phyloP scores from a whole-genome alignment of 495 filamentous ascomycete genomes.

The Tuber umbilicatum region DNA sequence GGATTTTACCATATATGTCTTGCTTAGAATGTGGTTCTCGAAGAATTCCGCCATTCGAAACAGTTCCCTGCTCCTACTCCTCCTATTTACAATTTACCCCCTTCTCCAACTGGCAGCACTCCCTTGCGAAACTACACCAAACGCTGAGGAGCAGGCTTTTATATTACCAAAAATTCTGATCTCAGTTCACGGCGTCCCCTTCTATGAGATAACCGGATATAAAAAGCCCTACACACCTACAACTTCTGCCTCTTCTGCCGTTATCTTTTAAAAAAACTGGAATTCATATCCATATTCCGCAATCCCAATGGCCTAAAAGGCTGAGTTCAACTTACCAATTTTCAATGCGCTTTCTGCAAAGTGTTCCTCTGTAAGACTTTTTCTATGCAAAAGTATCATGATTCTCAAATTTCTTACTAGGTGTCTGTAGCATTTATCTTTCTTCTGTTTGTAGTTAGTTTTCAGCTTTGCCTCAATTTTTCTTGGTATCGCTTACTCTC shows the following conservation, averaged over 20 bases:
- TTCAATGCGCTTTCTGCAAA: not conserved
- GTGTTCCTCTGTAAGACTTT: not conserved
- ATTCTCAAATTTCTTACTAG: not conserved
- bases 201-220: not conserved
- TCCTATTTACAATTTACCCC: not conserved
- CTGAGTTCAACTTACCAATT: not conserved
- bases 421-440: not conserved
- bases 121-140: too few relatives aligned
- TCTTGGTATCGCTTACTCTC: not conserved
- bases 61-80: not conserved
- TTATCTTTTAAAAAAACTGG: not conserved
- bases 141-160: not conserved
- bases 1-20: not conserved
- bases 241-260: not conserved
- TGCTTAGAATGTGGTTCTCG: not conserved
- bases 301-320: not conserved
- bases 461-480: not conserved
- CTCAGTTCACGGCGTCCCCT: not conserved
- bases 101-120: not conserved
- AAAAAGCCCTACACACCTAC: not conserved
- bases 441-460: not conserved
- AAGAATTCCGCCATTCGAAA: not conserved
- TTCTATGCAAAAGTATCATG: not conserved
- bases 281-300: not conserved
- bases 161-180: not conserved